A percentile compares a stretch with the other conserved stretches of the same genome.
These are phyloP conservation scores for Medicago arabica DNA, from an alignment of 306 rosid species.

Conservation along the genomic window DNA sequence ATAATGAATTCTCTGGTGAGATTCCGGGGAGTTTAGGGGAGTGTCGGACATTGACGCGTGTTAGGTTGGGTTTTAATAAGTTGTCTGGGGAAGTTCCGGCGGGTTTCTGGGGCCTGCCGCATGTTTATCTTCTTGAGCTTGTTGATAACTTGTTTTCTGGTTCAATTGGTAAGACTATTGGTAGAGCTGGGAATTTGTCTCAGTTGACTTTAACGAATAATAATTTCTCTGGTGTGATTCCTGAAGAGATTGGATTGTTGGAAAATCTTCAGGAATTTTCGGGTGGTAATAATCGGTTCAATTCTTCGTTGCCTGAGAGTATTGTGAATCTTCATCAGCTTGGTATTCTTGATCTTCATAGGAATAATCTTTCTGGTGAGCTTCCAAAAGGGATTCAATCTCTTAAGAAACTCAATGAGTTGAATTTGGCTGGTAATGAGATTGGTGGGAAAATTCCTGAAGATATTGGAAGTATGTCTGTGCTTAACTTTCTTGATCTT, in stretches of 20 bases:
- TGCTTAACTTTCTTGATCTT: constrained; percentile 84
- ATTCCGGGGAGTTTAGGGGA: constrained; percentile 65
- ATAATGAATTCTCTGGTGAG: constrained; percentile 65
- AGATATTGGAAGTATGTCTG: constrained; percentile 63
- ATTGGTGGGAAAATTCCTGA: constrained; percentile 74
- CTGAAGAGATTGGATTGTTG: constrained; percentile 75
- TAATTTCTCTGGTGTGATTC: constrained; percentile 69
- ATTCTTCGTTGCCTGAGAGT: constrained; percentile 62
- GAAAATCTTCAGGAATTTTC: constrained; percentile 66
- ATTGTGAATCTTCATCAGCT: constrained; percentile 67
- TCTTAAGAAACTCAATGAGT: constrained; percentile 73
- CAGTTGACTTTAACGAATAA: constrained; percentile 61
- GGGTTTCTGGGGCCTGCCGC: constrained; percentile 80
- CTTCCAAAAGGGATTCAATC: constrained; percentile 56
- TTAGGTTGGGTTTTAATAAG: constrained; percentile 64
- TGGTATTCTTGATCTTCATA: constrained; percentile 73
- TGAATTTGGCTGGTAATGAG: constrained; percentile 70
- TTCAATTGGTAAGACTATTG: constrained; percentile 63
- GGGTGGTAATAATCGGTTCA: constrained; percentile 57
- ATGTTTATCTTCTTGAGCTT: constrained; percentile 68
- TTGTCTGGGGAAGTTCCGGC: constrained; percentile 77
- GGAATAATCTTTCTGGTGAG: constrained; percentile 68
- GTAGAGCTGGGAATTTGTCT: constrained; percentile 64
- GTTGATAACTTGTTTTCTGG: constrained; percentile 66
- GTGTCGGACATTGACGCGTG: constrained; percentile 67